Conservation (phyloP, 2,329 filamentous ascomycete genomes). For the Colletotrichum destructivum region DNA sequence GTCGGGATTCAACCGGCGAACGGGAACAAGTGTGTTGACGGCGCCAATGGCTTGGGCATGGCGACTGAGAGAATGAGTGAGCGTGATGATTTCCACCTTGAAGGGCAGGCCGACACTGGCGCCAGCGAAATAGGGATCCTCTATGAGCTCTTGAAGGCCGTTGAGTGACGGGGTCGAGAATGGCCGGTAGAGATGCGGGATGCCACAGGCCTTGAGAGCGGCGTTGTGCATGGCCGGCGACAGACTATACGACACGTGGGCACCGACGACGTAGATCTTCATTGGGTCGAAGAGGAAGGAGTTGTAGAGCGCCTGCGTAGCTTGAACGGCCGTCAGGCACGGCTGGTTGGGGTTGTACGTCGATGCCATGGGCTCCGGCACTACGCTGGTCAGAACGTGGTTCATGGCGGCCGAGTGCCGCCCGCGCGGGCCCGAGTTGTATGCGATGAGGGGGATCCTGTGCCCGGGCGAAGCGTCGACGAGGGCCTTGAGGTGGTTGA, state of each 20-base stretch:
- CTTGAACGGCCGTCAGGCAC: conserved; percentile 72
- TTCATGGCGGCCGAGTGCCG: conserved; percentile 78
- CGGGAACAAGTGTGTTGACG: conserved; percentile 82
- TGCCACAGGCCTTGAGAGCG: conserved; percentile 76
- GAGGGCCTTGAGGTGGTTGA: conserved; percentile 68
- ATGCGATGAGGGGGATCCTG: conserved; percentile 71
- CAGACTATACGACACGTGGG: conserved; percentile 79
- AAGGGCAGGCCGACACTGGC: conserved; percentile 81
- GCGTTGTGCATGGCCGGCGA: conserved; percentile 85
- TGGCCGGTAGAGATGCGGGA: conserved; percentile 78
- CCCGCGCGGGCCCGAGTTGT: conserved; percentile 75
- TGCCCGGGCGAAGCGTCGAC: conserved; percentile 60
- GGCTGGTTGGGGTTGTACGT: conserved; percentile 44
- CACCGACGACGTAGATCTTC: conserved; percentile 82
- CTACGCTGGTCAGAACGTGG: conserved; percentile 73
- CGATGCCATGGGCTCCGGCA: conserved; percentile 57
- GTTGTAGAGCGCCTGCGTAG: conserved; percentile 76
- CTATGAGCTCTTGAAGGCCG: conserved; percentile 74
- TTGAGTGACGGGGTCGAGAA: conserved; percentile 74
- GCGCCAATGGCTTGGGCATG: conserved; percentile 83
- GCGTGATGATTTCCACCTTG: conserved; percentile 80
- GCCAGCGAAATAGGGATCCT: conserved; percentile 79
- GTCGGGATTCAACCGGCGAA: conserved; percentile 72
- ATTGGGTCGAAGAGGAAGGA: conserved; percentile 78
- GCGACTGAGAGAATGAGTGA: conserved; percentile 78